phyloP scores from a whole-genome alignment of 192 early-diverging fungal genomes.

The Endogone sp. region DNA sequence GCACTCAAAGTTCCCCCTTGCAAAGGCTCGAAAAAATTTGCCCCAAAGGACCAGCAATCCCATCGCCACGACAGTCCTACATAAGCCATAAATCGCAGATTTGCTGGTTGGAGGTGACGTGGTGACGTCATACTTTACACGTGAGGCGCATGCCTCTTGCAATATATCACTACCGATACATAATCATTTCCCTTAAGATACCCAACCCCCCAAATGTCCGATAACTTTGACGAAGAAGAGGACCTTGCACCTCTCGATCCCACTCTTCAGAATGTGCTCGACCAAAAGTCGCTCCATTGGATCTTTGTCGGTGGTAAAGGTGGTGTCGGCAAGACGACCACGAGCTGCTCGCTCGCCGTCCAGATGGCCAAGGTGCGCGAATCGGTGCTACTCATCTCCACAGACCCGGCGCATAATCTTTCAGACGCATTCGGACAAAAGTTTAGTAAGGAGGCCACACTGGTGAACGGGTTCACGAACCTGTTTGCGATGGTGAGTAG shows the following conservation, averaged over 20 bases:
- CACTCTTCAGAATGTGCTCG: constrained; percentile 92
- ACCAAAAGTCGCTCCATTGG: constrained; percentile 95
- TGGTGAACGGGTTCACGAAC: constrained; percentile 94
- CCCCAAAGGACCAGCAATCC: too few species aligned
- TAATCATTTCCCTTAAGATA: too few species aligned
- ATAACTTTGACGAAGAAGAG: constrained; percentile 52
- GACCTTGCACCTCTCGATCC: constrained; percentile 74
- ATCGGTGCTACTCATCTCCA: constrained; percentile 95
- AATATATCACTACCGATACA: too few species aligned
- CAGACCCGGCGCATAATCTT: constrained; percentile 99
- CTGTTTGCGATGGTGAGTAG: constrained; percentile 86
- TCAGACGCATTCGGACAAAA: constrained; percentile 99
- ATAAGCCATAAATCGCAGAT: too few species aligned
- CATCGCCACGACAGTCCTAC: too few species aligned
- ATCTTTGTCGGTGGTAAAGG: constrained; percentile 99
- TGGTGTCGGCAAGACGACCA: constrained; percentile 85
- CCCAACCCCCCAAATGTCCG: constrained; percentile 33
- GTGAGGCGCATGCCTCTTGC: too few species aligned
- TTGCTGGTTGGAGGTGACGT: too few species aligned
- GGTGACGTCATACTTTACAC: too few species aligned
- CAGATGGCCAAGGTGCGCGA: constrained; percentile 89
- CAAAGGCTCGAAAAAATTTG: too few species aligned
- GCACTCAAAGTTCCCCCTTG: too few species aligned
- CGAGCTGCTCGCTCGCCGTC: constrained; percentile 86
- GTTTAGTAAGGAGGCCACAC: constrained; percentile 93